Evolutionary conservation across 192 early-diverging fungal genomes (phyloP), one percentile per base, ranked within the genome.

Genomic region (Entrophospora sp.): DNA sequence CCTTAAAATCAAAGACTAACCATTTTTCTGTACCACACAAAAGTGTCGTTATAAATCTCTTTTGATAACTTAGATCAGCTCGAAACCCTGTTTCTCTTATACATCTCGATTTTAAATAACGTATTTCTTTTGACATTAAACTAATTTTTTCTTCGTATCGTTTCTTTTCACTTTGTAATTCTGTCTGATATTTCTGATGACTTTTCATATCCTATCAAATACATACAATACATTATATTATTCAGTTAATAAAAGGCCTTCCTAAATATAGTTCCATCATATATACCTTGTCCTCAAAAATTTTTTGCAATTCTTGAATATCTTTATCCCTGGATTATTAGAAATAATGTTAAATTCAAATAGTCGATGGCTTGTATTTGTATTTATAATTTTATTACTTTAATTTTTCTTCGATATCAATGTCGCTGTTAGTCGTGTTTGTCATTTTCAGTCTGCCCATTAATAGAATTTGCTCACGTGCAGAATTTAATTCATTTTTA

Each of bases 41-140:
- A 4, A 66, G 25, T 18, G 43, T 0, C 38, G 55, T 18, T 55
- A 66, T 27, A 30, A 66, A 66, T 16, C 37, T 66, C 22, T 66
- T 66, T 31, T 66, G 64, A 32, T 66, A 55, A 30, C 64, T 28
- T 24, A 66, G 34, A 31, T 66, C 64, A 0, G 64, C 64, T 8
- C 64, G 51, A 14, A 66, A 66, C 7, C 49, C 49, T 22, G 49
- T 32, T 66, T 66, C 64, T 5, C 64, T 32, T 30, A 30, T 16
- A 27, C 22, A 52, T 22, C 22, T 66, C 2, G 64, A 49, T 44
- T 66, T 66, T 12, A 51, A 35, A 43, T 42, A 66, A n/a, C 28
- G 20, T 3, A 66, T 38, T 16, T 66, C 64, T 40, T 56, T 66
- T 43, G 34, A 2, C 13, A 55, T 16, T 18, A 66, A 16, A 24